These are phyloP conservation scores for Blastocystis sp. DNA, from an alignment of 352 stramenopile species.

Conservation along the genomic window DNA sequence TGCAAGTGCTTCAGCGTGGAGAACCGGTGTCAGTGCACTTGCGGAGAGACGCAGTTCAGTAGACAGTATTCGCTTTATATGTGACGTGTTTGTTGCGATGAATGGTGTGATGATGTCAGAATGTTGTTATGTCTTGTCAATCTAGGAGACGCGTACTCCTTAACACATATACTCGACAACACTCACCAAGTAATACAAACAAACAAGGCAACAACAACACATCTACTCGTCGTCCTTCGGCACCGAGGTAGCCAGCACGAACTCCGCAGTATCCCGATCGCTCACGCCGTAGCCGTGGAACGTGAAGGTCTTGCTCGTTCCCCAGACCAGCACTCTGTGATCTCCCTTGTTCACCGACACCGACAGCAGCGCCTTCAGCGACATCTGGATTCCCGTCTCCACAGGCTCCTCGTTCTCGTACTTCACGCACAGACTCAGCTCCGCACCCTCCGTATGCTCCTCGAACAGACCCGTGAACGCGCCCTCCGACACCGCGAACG, in stretches of 20 bases:
- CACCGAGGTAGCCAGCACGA: constrained; percentile 32
- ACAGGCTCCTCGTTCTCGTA: constrained; percentile 7
- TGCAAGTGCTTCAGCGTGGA: constrained; percentile 45
- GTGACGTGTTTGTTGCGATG: not conserved
- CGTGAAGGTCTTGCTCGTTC: constrained; percentile 15
- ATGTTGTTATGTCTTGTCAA: not conserved
- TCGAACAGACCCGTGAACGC: constrained; percentile 8
- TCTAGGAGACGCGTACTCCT: not conserved
- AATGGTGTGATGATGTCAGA: not conserved
- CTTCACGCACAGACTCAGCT: constrained; percentile 40
- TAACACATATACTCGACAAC: not conserved
- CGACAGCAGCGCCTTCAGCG: not conserved
- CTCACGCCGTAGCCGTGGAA: constrained; percentile 18
- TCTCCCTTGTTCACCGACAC: constrained; percentile 26
- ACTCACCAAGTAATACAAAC: not conserved
- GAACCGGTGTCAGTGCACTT: constrained; percentile 45
- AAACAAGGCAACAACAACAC: constrained; percentile 25
- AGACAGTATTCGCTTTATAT: constrained; percentile 22
- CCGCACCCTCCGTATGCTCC: not conserved
- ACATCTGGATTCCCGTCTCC: constrained; percentile 3
- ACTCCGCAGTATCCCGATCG: constrained; percentile 23
- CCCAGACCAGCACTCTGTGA: constrained; percentile 19
- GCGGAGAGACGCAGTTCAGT: constrained; percentile 49
- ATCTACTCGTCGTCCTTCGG: not conserved
- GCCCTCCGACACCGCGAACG: constrained; percentile 3